Evolutionary conservation across 352 stramenopile genomes (phyloP), one percentile per base, ranked within the genome.

Genomic region (Thalassiosira ordinaria): DNA sequence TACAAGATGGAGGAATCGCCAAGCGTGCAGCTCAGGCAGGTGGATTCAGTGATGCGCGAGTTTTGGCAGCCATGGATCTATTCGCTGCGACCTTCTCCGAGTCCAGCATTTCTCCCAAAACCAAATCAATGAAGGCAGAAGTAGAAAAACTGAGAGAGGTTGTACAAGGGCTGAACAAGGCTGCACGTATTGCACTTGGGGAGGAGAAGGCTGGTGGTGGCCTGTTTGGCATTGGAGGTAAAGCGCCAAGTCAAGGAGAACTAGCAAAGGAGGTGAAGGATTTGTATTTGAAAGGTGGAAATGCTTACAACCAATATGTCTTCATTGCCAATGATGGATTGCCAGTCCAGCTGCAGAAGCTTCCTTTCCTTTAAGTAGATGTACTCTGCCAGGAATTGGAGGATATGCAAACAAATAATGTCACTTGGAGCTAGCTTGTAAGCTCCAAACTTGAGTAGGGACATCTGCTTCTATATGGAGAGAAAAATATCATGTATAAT

Each of bases 41-140:
- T 57, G 73, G 70, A 26, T 93, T 93, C 73, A 88, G 74, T n/a
- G 83, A 91, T 77, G 72, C 82, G 26, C 55, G 86, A 47, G 88
- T 93, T 18, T 37, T 91, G 11, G 61, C 78, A 2, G 88, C 88
- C 39, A 77, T 86, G 79, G 88, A 93, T 76, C 71, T 93, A 24
- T 91, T 87, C 61, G 88, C 88, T 26, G 69, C 73, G 20, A 78
- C 83, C 16, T 93, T 93, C 73, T 93, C 88, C 16, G 86, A 92
- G 49, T 90, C 82, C 35, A 82, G 66, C 27, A 90, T 91, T 33
- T 82, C 59, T 73, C 44, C 74, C 9, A 93, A 93, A 70, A 93
- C 88, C 1, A 93, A 90, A 65, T 69, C 72, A 11, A 93, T 93
- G 88, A 84, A 92, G 62, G 67, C 62, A 11, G 65, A 91, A 55